Conservation (phyloP, 768 basidiomycete species). For the Dendrothele bispora region DNA sequence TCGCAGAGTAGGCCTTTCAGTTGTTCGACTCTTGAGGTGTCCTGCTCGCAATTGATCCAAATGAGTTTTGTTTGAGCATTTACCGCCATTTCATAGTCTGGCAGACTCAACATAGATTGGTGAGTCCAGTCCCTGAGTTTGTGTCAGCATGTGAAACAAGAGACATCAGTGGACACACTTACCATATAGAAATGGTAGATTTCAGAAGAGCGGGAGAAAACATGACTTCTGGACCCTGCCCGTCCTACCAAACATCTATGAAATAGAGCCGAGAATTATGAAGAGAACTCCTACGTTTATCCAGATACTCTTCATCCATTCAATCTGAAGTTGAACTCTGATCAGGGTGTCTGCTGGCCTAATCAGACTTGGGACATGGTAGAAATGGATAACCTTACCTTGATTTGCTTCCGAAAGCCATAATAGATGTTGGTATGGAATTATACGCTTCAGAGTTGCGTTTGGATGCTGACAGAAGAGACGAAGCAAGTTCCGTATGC, state of each 20-base stretch:
- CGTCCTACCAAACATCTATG: too few species aligned
- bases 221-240: too few species aligned
- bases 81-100: constrained; percentile 36
- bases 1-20: constrained; percentile 40
- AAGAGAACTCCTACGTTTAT: too few species aligned
- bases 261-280: too few species aligned
- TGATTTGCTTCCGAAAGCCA: constrained; percentile 27
- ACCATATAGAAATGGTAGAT: too few species aligned
- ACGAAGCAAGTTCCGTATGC: neutral
- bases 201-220: too few species aligned
- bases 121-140: constrained; percentile 38
- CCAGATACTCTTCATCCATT: neutral
- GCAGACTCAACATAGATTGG: constrained; percentile 39
- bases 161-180: constrained; percentile 1
- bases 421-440: constrained; percentile 36
- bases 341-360: neutral
- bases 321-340: neutral
- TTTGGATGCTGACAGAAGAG: neutral
- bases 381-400: constrained; percentile 21
- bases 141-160: too few species aligned
- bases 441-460: constrained; percentile 35
- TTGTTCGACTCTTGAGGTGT: constrained; percentile 40
- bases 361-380: neutral
- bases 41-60: constrained; percentile 37
- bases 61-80: constrained; percentile 36